phyloP scores from a whole-genome alignment of 139 green algal genomes.

The Picochlorum sp. region DNA sequence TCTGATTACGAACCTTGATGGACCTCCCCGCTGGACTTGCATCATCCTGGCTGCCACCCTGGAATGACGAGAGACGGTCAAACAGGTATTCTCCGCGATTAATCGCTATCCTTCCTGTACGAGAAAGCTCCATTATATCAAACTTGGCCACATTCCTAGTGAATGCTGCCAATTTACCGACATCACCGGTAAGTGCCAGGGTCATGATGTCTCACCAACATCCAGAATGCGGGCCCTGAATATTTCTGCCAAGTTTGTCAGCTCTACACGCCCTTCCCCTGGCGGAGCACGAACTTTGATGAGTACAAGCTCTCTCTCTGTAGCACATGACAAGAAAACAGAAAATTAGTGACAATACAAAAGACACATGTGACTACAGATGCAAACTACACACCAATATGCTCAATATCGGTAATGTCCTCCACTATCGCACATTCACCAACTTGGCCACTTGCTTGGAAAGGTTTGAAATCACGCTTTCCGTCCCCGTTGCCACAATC shows the following conservation, averaged over 20 bases:
- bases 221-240: constrained; percentile 91
- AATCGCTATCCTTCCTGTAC: constrained; percentile 87
- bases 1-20: background rate
- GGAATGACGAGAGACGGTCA: constrained; percentile 20
- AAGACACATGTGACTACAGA: background rate
- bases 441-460: constrained; percentile 78
- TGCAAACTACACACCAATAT: constrained; percentile 46
- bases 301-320: constrained; percentile 91
- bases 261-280: constrained; percentile 60
- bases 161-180: constrained; percentile 81
- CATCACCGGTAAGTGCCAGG: constrained; percentile 72
- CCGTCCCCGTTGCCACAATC: constrained; percentile 75
- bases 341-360: background rate
- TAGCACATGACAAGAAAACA: constrained; percentile 3
- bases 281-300: constrained; percentile 72
- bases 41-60: constrained; percentile 1
- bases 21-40: background rate
- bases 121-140: constrained; percentile 71
- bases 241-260: constrained; percentile 84
- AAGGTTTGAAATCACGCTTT: constrained; percentile 59
- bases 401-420: constrained; percentile 71
- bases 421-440: constrained; percentile 96
- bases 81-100: constrained; percentile 65
- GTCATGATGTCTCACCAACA: constrained; percentile 55
- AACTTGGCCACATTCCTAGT: constrained; percentile 65